Conservation (phyloP, 495 filamentous ascomycete species). For the Penicillium ochrochloron region DNA sequence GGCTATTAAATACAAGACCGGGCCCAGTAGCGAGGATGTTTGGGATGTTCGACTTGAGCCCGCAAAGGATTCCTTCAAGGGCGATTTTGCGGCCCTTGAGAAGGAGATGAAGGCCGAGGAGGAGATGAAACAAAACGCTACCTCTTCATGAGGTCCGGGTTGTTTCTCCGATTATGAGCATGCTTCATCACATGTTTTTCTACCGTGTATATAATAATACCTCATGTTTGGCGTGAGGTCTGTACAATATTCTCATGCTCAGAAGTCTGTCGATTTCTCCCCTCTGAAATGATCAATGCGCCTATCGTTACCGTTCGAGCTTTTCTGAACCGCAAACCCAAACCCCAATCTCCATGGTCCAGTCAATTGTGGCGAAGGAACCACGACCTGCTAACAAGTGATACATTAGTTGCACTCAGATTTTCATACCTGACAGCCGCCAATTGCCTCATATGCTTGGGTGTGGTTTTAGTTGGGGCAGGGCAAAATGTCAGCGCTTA, state of each 20-base stretch:
- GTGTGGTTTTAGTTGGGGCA: neutral
- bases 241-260: slow-evolving; percentile 19
- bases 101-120: slow-evolving; percentile 54
- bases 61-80: slow-evolving; percentile 56
- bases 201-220: slow-evolving; percentile 24
- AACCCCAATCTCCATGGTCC: neutral
- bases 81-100: slow-evolving; percentile 63
- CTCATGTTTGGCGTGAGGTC: slow-evolving; percentile 4
- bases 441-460: neutral
- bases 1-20: slow-evolving; percentile 71
- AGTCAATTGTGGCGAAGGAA: neutral
- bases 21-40: slow-evolving; percentile 87
- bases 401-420: neutral
- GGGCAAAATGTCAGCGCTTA: neutral
- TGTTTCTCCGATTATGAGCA: no score
- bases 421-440: neutral
- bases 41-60: slow-evolving; percentile 71
- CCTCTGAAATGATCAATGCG: slow-evolving; percentile 1
- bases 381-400: neutral
- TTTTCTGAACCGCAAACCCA: slow-evolving; percentile 1
- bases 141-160: slow-evolving; percentile 16
- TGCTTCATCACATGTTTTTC: slow-evolving; percentile 11
- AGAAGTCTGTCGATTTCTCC: slow-evolving; percentile 10
- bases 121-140: slow-evolving; percentile 35
- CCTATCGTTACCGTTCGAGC: neutral